Evolutionary conservation across 2,329 filamentous ascomycete species (phyloP), one percentile per base, ranked within the genome.

Genomic region (Zalaria obscura): DNA sequence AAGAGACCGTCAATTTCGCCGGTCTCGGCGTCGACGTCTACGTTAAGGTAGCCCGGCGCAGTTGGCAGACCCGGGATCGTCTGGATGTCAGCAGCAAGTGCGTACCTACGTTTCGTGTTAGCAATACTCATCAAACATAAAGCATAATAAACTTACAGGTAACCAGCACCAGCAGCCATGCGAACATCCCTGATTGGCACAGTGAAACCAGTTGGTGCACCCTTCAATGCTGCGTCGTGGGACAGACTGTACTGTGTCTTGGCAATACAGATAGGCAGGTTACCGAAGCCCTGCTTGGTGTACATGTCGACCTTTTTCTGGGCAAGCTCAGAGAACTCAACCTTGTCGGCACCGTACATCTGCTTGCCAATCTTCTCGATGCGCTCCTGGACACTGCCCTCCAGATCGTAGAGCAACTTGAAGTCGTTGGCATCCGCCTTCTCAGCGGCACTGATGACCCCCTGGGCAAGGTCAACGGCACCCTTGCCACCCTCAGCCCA

Each of bases 231-330:
- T 2, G 89, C 82, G 60, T 98, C 87, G 63, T 96, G 89, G 44
- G 83, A 91, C 38, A 98, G 73, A 29, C 85, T 93, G 69, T 98
- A 98, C 64, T 98, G 91, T 9, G 91, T 98, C 78, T 98, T 98
- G 47, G 91, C 91, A 50, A 96, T 76, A 62, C 91, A 98, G 57
- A 96, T 94, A 31, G 91, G 91, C 49, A 98, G 69, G 62, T 94
- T 86, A 25, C 82, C 83, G 55, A 89, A 93, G 36, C 91, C 91
- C 63, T 96, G 91, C 58, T 78, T 77, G 28, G 83, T 88, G 65
- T 96, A 98, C 5, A 80, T 88, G 58, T 95, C 88, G 49, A 96
- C 83, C 76, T 98, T 96, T 68, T 87, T 85, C 68, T 93, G 86
- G 0, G 91, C 91, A 40, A 91, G 72, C 61, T 94, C 87, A 59